Percentiles rank a stretch among this genome's conserved stretches.
Conservation (phyloP, 345 rosid species). For the Gossypium rotundifolium region DNA sequence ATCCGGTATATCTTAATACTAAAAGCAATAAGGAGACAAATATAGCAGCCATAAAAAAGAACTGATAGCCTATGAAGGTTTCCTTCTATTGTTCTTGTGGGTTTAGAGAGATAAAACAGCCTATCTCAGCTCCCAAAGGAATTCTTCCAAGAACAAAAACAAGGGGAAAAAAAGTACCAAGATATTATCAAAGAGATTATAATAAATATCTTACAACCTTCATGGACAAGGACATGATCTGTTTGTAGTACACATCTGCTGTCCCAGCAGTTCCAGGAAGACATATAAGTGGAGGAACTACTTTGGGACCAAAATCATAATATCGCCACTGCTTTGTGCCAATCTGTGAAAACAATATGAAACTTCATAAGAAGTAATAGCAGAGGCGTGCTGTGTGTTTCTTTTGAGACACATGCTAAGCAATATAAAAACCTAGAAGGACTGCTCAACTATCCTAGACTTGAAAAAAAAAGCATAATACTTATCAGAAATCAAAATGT, state of each 20-base stretch:
- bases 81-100: conserved; percentile 9
- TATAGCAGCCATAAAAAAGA: not conserved
- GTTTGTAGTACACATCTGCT: conserved; percentile 96
- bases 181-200: not conserved
- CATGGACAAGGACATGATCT: conserved; percentile 91
- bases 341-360: conserved; percentile 42
- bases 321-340: conserved; percentile 98
- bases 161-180: not conserved
- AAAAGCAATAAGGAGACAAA: not conserved
- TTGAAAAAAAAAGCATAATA: not conserved
- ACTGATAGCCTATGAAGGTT: not conserved
- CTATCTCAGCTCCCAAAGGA: not conserved
- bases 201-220: conserved; percentile 45
- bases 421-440: not conserved
- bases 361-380: conserved; percentile 3
- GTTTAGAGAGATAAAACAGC: not conserved
- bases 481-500: not conserved
- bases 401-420: not conserved
- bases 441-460: not conserved
- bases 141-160: not conserved
- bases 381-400: not conserved
- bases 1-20: not conserved
- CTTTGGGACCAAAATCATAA: conserved; percentile 97
- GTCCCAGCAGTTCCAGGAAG: conserved; percentile 97
- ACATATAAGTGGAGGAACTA: conserved; percentile 93